These are phyloP conservation scores for Albugo candida DNA, from an alignment of 352 stramenopile genomes.

Conservation along the genomic window DNA sequence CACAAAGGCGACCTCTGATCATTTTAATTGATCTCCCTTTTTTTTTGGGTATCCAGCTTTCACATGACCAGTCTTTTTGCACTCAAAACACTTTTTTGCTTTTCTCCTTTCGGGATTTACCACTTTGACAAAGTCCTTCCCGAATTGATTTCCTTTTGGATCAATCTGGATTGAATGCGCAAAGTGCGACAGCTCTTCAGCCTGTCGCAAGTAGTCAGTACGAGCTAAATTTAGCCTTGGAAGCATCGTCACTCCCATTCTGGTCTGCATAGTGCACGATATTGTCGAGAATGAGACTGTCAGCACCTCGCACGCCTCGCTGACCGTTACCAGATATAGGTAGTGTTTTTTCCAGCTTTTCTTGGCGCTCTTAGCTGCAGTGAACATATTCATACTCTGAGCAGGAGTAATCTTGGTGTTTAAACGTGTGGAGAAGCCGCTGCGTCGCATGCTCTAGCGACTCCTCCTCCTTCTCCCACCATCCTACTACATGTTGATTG, in stretches of 20 bases:
- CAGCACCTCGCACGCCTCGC: background rate
- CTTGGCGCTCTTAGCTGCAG: constrained; percentile 1
- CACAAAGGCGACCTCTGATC: background rate
- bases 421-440: constrained; percentile 5
- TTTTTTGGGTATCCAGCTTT: background rate
- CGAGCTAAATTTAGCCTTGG: too few species aligned
- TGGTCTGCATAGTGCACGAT: too few species aligned
- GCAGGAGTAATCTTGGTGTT: constrained; percentile 5
- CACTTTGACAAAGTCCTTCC: background rate
- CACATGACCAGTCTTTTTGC: background rate
- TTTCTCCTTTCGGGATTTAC: background rate
- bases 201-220: too few species aligned
- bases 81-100: background rate
- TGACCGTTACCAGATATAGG: constrained; percentile 7
- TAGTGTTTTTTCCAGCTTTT: constrained; percentile 7
- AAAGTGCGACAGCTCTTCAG: too few species aligned
- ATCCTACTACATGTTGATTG: constrained; percentile 3
- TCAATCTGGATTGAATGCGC: background rate
- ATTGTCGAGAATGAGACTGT: too few species aligned
- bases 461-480: background rate
- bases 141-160: background rate
- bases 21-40: background rate
- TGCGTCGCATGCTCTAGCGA: constrained; percentile 7
- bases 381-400: constrained; percentile 11
- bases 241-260: too few species aligned